A percentile compares a stretch with the other conserved stretches of the same genome.
Evolutionary conservation across 2,329 filamentous ascomycete genomes (phyloP).

Genomic region (Fusarium penzigii): DNA sequence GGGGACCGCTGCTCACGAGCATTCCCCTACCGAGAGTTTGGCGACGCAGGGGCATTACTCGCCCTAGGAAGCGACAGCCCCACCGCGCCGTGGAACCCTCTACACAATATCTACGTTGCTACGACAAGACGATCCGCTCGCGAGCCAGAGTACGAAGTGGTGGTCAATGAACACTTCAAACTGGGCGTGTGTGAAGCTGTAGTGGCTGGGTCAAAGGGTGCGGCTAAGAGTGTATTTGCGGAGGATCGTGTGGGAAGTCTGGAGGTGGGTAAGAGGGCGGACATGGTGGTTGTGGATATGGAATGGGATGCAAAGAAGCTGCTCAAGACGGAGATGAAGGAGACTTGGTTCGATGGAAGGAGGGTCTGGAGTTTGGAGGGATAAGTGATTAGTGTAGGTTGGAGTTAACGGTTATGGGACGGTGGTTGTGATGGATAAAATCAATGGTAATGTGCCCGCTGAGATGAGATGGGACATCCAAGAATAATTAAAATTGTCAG

Average conservation of each 20-base stretch:
- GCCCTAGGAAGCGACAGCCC: conserved; percentile 59
- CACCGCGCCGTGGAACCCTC: conserved; percentile 54
- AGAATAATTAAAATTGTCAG: too few relatives aligned
- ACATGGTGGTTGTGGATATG: conserved; percentile 51
- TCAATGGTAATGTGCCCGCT: too few relatives aligned
- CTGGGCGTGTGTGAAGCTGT: conserved; percentile 53
- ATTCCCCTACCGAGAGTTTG: conserved; percentile 63
- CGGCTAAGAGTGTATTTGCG: conserved; percentile 56
- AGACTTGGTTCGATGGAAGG: conserved; percentile 56
- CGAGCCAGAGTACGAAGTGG: conserved; percentile 42
- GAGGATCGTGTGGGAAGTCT: conserved; percentile 48
- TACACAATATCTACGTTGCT: conserved; percentile 57
- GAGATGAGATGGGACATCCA: too few relatives aligned
- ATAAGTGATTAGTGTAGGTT: neutral
- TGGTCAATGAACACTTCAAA: conserved; percentile 53
- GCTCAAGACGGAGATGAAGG: conserved; percentile 44
- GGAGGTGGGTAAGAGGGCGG: conserved; percentile 52
- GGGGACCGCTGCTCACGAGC: conserved; percentile 56
- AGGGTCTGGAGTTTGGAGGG: conserved; percentile 30
- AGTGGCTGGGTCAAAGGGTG: conserved; percentile 51
- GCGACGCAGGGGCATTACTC: conserved; percentile 51
- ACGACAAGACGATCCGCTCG: conserved; percentile 55
- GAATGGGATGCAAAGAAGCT: conserved; percentile 49
- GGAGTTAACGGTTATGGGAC: neutral
- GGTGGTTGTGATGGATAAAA: too few relatives aligned